A percentile compares a stretch with the other conserved stretches of the same genome.
phyloP scores from a whole-genome alignment of 148 eudicot species.

The Camellia granthamiana region DNA sequence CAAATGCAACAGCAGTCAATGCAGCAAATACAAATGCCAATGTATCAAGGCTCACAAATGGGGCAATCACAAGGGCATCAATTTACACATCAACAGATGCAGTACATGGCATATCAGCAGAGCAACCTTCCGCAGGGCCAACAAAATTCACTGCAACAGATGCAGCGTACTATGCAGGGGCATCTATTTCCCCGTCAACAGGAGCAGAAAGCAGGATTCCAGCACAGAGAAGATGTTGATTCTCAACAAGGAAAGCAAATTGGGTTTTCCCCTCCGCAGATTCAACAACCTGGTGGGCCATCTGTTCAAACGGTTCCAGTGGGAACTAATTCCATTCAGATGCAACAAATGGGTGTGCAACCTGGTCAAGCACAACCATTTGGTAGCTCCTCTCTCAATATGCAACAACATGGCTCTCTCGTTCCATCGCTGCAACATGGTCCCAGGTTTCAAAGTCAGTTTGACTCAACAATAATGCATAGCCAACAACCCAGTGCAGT shows the following conservation, averaged over 20 bases:
- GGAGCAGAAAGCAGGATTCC: slow-evolving; percentile 46
- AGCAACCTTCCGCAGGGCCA: slow-evolving; percentile 46
- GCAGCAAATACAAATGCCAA: slow-evolving; percentile 45
- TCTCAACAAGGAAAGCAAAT: slow-evolving; percentile 44
- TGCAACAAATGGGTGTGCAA: slow-evolving; percentile 44
- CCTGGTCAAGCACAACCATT: slow-evolving; percentile 42
- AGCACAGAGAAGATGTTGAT: slow-evolving; percentile 54
- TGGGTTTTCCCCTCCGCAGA: slow-evolving; percentile 40
- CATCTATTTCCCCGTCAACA: slow-evolving; percentile 49
- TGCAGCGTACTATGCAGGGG: slow-evolving; percentile 55
- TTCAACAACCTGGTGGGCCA: slow-evolving; percentile 41
- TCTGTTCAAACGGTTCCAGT: slow-evolving; percentile 38
- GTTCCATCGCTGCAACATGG: slow-evolving; percentile 41
- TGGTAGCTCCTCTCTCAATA: slow-evolving; percentile 39
- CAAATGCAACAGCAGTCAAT: slow-evolving; percentile 36
- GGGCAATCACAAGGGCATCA: slow-evolving; percentile 60
- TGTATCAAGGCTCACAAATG: slow-evolving; percentile 45
- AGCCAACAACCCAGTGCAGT: slow-evolving; percentile 51
- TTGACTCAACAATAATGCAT: slow-evolving; percentile 48
- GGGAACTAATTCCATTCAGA: slow-evolving; percentile 34
- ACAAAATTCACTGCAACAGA: slow-evolving; percentile 44
- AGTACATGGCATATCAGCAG: slow-evolving; percentile 55
- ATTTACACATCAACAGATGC: slow-evolving; percentile 47
- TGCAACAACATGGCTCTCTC: slow-evolving; percentile 44
- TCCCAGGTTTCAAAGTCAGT: slow-evolving; percentile 57